Evolutionary conservation across 148 eudicot genomes (phyloP), one percentile per base, ranked within the genome.

Genomic region (Cornus suecica): DNA sequence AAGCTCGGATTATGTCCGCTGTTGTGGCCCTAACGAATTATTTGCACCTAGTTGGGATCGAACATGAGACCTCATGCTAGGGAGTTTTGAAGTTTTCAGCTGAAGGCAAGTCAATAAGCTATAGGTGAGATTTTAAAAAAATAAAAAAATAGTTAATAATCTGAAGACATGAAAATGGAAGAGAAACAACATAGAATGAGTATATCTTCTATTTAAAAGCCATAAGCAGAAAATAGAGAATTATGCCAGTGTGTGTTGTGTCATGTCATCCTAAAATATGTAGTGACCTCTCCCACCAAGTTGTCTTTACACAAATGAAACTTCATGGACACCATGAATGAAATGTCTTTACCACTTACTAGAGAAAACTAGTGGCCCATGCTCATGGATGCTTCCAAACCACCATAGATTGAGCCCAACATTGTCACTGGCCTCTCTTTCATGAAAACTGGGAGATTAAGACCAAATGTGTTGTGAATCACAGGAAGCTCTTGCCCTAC

Each of bases 351-450:
- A 25, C 74, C 83, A 82, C n/a, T n/a, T n/a, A 65, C 68, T 71
- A 58, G 74, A 48, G 34, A 78, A 76, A 66, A 81, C 54, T 70
- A 80, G 77, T 28, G 82, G 72, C 78, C 77, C 79, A 31, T 62
- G 54, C 72, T 78, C 69, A n/a, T 27, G 68, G 69, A 62, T 74
- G 23, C 60, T 72, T 37, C 60, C 83, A 32, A 71, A 54, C 84
- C 84, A 86, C 76, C 76, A 83, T 14, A 24, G 79, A 71, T 54
- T 83, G 66, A 76, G 27, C 67, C 58, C 69, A 48, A 75, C 74
- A 41, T 65, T 71, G 23, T 61, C 37, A 65, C 20, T 58, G 27
- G 27, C 45, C 79, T 63, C 77, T 51, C 48, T 77, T 23, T 74
- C 74, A 51, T 67, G 22, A 56, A 15, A 23, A 54, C 70, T 22